Percentiles rank a stretch among this genome's conserved stretches.
phyloP scores from a whole-genome alignment of 1,139 yeast species.

The Meyerozyma carpophila region DNA sequence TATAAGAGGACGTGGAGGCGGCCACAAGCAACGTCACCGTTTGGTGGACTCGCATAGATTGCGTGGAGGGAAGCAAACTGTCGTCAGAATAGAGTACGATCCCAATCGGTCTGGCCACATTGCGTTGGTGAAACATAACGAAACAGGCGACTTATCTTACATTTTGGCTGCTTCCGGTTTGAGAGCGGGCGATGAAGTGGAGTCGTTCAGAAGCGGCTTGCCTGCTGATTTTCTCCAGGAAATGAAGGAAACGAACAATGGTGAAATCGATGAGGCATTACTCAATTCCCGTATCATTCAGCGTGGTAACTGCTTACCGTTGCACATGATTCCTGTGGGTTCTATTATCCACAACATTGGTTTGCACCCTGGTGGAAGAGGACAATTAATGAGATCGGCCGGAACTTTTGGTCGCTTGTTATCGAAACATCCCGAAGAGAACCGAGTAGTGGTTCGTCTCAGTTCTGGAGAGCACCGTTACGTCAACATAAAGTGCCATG shows the following conservation, averaged over 20 bases:
- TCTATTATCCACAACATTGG: conserved; percentile 87
- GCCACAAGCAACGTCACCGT: conserved; percentile 85
- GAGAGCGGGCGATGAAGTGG: conserved; percentile 87
- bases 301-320: conserved; percentile 92
- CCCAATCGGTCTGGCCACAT: conserved; percentile 94
- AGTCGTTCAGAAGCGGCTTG: conserved; percentile 81
- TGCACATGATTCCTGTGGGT: conserved; percentile 90
- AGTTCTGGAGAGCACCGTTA: conserved; percentile 94
- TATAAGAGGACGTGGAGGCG: conserved; percentile 95
- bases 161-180: conserved; percentile 90
- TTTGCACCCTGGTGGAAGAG: conserved; percentile 71
- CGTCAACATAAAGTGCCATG: conserved; percentile 80
- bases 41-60: conserved; percentile 71
- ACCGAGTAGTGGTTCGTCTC: conserved; percentile 72
- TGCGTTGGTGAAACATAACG: conserved; percentile 69
- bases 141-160: conserved; percentile 63
- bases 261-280: conserved; percentile 87
- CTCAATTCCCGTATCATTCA: conserved; percentile 82
- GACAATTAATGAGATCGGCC: conserved; percentile 87
- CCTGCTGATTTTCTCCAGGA: conserved; percentile 72
- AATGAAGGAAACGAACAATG: conserved; percentile 59
- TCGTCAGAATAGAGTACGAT: conserved; percentile 88
- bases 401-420: conserved; percentile 91
- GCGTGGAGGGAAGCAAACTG: conserved; percentile 69
- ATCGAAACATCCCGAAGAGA: conserved; percentile 68